Evolutionary conservation across 352 stramenopile species (phyloP), one percentile per base, ranked within the genome.

Genomic region (Globisporangium carolinianum): DNA sequence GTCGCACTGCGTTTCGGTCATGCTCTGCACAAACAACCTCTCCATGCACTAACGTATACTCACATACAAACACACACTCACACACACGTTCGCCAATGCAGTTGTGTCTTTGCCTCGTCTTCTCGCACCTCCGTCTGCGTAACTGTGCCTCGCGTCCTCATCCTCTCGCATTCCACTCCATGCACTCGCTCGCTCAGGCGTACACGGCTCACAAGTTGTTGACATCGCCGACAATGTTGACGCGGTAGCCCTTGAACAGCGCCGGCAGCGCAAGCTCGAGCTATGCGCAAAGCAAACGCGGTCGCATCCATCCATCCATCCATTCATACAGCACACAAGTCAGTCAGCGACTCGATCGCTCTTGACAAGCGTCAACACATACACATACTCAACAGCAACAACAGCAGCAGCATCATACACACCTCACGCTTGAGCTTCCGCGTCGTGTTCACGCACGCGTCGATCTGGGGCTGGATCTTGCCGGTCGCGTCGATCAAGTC

Each of bases 141-240:
- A 24, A 24, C 24, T 24, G 24, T 2, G 2, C 24, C 1, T 24
- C 24, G 24, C 24, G 24, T 24, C 2, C 24, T 24, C 24, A 2
- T 24, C 24, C 24, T 24, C 24, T 24, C 24, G 24, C 24, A 24
- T 2, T 24, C 24, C 24, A 24, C 24, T 24, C 24, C 24, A 24
- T 24, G 24, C 24, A 24, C 24, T 24, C 24, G 1, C 24, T 24
- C 24, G 24, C 24, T 24, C 24, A 24, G 24, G 24, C 24, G 24
- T 24, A 24, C 24, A 24, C 24, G 9, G 5, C 37, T 72, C 72
- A 90, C 42, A 90, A 54, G 50, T 63, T 88, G 73, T 89, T 91
- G 46, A 92, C 68, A 32, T 89, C 83, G 32, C 83, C 83, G n/a
- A 90, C 68, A 57, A 93, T 87, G 65, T 88, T 88, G 35, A 93